Evolutionary conservation across 345 rosid genomes (phyloP), one percentile per base, ranked within the genome.

Genomic region (Eucalyptus pauciflora): DNA sequence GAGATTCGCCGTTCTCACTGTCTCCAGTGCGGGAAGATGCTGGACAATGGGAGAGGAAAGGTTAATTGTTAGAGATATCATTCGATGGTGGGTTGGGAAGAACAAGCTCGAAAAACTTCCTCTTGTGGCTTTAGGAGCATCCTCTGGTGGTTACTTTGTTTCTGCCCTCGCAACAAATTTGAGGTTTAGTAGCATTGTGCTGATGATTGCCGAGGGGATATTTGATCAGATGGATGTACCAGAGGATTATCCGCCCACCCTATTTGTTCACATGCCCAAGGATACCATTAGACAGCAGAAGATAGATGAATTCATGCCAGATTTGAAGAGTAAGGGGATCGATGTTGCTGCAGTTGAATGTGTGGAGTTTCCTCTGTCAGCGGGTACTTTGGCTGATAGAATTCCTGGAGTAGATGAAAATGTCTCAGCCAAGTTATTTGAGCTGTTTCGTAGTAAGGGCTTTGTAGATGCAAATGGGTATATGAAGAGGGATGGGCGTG

Each of bases 181-280:
- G 91, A 91, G 89, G 93, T 98, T 97, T 46, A 95, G 95, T 91
- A 95, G 98, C 91, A 90, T 97, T 49, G 89, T 93, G 37, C 93
- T 98, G 89, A 97, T 98, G 99, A 95, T 98, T 86, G 96, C 99
- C 1, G 99, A 94, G 92, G 99, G 98, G 46, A 43, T 94, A 43
- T 96, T 97, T 85, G 95, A 94, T 90, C 90, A 48, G 46, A 94
- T 98, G 89, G 94, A 94, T 76, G 90, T 96, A 50, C 87, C n/a
- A 7, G 92, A 90, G 85, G 88, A 91, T 33, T 98, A 98, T 89
- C 99, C 99, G 0, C 95, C 98, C 10, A 96, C 98, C 17, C 96
- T 98, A 51, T 98, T 97, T 58, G 97, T 98, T 80, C 99, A 98
- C 90, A 95, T 98, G 99, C 97, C 99, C 13, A 95, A 96, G 94